These are phyloP conservation scores for Sarcomyxa edulis DNA, from an alignment of 768 basidiomycete genomes.

Conservation along the genomic window DNA sequence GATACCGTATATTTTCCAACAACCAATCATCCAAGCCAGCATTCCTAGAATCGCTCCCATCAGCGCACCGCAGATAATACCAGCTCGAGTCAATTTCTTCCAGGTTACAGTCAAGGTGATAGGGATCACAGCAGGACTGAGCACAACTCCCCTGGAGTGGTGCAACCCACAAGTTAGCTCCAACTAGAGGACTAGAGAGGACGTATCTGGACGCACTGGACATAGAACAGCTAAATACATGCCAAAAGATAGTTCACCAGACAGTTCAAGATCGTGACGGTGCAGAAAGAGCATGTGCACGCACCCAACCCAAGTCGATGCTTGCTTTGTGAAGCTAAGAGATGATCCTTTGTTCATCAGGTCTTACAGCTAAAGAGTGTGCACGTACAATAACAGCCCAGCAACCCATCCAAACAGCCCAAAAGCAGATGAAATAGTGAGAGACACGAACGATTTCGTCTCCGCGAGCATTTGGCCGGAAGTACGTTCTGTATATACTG, in stretches of 20 bases:
- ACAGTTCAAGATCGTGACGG: neutral
- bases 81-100: conserved; percentile 36
- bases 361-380: neutral
- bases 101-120: conserved; percentile 42
- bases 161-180: neutral
- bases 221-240: conserved; percentile 30
- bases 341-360: neutral
- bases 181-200: too few relatives aligned
- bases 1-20: conserved; percentile 42
- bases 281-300: conserved; percentile 7
- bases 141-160: conserved; percentile 35
- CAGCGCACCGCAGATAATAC: conserved; percentile 34
- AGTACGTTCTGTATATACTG: conserved; percentile 35
- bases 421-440: conserved; percentile 35
- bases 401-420: conserved; percentile 39
- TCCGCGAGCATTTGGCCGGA: conserved; percentile 29
- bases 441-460: conserved; percentile 34
- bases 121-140: conserved; percentile 45
- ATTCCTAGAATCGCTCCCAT: conserved; percentile 36
- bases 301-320: conserved; percentile 43
- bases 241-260: neutral
- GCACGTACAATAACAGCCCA: conserved; percentile 32
- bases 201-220: conserved; percentile 39
- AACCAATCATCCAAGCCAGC: conserved; percentile 47
- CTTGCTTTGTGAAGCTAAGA: conserved; percentile 38